phyloP scores from a whole-genome alignment of 1,139 yeast genomes.

The Blastobotrys buckinghamii region DNA sequence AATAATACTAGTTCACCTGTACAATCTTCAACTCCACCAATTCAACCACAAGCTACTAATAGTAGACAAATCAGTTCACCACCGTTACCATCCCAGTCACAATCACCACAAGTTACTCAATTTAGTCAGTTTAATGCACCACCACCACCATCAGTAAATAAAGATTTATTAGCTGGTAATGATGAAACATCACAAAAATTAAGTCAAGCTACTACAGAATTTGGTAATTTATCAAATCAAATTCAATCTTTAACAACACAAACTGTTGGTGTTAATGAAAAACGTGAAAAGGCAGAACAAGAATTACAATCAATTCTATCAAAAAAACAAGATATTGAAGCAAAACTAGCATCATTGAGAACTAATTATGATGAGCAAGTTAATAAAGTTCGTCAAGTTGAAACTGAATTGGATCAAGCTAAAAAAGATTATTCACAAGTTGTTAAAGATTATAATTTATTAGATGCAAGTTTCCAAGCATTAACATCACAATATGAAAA shows the following conservation, averaged over 20 bases:
- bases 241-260: slow-evolving; percentile 72
- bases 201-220: slow-evolving; percentile 74
- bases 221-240: slow-evolving; percentile 84
- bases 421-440: slow-evolving; percentile 67
- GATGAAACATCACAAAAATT: slow-evolving; percentile 57
- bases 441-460: slow-evolving; percentile 66
- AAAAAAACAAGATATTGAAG: slow-evolving; percentile 65
- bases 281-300: slow-evolving; percentile 67
- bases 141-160: slow-evolving; percentile 28
- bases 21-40: slow-evolving; percentile 14
- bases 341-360: slow-evolving; percentile 59
- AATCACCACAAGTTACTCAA: too few species aligned
- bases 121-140: background rate
- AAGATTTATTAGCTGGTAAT: slow-evolving; percentile 51
- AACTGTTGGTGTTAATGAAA: slow-evolving; percentile 62
- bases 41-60: background rate
- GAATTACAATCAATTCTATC: slow-evolving; percentile 63
- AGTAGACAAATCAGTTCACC: background rate
- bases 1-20: slow-evolving; percentile 31
- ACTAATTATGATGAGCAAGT: slow-evolving; percentile 75
- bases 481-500: slow-evolving; percentile 62
- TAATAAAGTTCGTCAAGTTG: slow-evolving; percentile 56
- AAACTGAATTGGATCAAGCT: slow-evolving; percentile 50
- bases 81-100: too few species aligned
- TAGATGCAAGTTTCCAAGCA: slow-evolving; percentile 77